These are phyloP conservation scores for Wickerhamiella hasegawae DNA, from an alignment of 805 yeast genomes.

Conservation along the genomic window DNA sequence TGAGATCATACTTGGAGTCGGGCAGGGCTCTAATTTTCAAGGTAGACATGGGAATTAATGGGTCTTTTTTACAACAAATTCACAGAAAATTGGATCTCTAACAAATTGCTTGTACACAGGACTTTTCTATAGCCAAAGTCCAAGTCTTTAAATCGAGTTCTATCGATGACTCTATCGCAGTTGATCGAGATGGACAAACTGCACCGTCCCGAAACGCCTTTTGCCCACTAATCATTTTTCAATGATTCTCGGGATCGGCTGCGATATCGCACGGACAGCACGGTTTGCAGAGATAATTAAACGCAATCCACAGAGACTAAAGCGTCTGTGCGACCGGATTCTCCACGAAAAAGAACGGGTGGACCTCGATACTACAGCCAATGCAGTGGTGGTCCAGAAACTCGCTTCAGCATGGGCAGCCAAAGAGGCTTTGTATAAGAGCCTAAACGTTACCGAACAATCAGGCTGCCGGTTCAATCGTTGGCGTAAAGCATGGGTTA, in stretches of 20 bases:
- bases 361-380: constrained; percentile 14
- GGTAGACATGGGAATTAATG: no score
- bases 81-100: no score
- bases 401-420: constrained; percentile 55
- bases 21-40: constrained; percentile 7
- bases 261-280: constrained; percentile 34
- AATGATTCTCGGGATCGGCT: constrained; percentile 35
- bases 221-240: no score
- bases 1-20: constrained; percentile 43
- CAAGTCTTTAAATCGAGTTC: no score
- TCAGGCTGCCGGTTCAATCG: constrained; percentile 34
- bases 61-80: no score
- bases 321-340: constrained; percentile 30
- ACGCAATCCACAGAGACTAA: constrained; percentile 23
- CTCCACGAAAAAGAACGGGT: constrained; percentile 35
- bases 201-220: no score
- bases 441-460: constrained; percentile 36
- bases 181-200: no score
- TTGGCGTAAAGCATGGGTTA: constrained; percentile 23
- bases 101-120: no score
- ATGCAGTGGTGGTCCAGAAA: constrained; percentile 11
- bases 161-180: no score
- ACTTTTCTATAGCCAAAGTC: no score
- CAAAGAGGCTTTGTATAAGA: constrained; percentile 60
- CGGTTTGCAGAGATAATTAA: constrained; percentile 31